Conservation (phyloP, 306 rosid genomes). For the Senna tora region DNA sequence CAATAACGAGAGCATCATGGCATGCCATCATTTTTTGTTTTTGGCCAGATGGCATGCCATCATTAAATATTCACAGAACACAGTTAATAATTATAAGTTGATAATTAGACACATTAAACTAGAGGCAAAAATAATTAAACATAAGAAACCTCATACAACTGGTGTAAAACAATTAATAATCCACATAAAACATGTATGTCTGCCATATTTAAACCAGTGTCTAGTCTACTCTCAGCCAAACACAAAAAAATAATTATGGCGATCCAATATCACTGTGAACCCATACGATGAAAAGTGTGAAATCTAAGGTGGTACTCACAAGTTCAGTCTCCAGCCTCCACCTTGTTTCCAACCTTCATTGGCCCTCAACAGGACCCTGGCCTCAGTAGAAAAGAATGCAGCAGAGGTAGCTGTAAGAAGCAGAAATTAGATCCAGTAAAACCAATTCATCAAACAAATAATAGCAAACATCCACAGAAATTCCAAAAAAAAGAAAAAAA, state of each 20-base stretch:
- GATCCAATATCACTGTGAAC: not conserved
- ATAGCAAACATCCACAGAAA: not conserved
- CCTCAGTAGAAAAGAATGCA: not conserved
- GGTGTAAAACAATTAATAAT: no score
- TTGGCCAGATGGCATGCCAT: not conserved
- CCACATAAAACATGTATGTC: not conserved
- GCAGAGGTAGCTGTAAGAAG: not conserved
- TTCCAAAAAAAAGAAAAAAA: not conserved
- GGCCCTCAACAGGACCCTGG: not conserved
- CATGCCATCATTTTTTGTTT: not conserved
- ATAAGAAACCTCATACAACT: not conserved
- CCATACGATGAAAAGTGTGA: not conserved
- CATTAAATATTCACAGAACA: not conserved
- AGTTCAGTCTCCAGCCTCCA: not conserved
- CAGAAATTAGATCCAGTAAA: not conserved
- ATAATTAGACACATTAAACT: no score
- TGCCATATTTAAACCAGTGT: not conserved
- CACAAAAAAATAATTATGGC: not conserved
- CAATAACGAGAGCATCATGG: not conserved
- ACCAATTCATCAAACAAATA: not conserved
- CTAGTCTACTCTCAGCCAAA: not conserved
- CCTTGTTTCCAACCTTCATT: not conserved
- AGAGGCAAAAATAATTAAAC: no score
- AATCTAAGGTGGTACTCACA: not conserved
- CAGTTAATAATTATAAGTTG: not conserved